A percentile compares a stretch with the other conserved stretches of the same genome.
Evolutionary conservation across 2,329 filamentous ascomycete species (phyloP).

Genomic region (Lachnellula cervina): DNA sequence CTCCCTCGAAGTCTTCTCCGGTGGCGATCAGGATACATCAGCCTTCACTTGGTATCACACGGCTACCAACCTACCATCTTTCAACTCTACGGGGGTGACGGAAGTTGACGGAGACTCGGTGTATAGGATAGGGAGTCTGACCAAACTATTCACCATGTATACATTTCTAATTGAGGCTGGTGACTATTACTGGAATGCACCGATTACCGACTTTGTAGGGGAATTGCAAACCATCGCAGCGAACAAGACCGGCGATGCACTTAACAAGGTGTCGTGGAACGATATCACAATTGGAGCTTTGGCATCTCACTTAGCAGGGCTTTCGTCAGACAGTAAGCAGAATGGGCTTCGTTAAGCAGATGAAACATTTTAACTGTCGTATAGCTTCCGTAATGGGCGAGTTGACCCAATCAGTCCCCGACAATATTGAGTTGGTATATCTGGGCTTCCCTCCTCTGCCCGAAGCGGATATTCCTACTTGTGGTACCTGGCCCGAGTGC

Average conservation of each 20-base stretch:
- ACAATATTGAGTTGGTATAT: neutral
- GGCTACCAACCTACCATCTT: neutral
- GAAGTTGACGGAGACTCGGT: constrained; percentile 14
- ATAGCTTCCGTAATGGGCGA: neutral
- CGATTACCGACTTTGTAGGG: constrained; percentile 37
- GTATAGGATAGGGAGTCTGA: constrained; percentile 39
- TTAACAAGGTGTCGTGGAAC: constrained; percentile 8
- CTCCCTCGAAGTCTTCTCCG: neutral
- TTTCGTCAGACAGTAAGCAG: constrained; percentile 7
- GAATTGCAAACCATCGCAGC: constrained; percentile 27
- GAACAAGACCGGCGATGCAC: neutral
- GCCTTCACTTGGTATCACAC: neutral
- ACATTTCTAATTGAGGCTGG: constrained; percentile 36
- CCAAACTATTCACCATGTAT: constrained; percentile 41
- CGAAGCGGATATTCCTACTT: neutral
- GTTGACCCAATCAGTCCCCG: neutral
- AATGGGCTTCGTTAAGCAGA: neutral
- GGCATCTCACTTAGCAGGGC: constrained; percentile 12
- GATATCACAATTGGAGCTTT: constrained; percentile 15
- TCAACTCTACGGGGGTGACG: neutral
- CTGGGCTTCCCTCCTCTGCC: neutral
- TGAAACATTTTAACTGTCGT: neutral
- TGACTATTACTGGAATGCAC: constrained; percentile 24
- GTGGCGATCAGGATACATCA: neutral
- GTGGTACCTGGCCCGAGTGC: neutral